phyloP scores from a whole-genome alignment of 495 filamentous ascomycete genomes.

The Saxophila tyrrhenica region DNA sequence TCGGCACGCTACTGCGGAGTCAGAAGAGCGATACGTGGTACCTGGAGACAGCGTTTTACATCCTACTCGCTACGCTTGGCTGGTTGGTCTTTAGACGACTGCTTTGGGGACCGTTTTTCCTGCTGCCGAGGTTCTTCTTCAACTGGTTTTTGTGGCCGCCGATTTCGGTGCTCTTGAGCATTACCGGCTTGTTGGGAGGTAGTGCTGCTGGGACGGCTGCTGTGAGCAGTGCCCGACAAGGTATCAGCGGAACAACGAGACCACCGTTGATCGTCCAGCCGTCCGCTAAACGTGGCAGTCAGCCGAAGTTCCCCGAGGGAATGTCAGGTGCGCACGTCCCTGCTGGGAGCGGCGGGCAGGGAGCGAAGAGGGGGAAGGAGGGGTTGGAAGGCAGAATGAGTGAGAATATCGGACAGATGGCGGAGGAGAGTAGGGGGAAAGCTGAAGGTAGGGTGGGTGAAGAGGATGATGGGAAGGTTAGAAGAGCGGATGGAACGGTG shows the following conservation, averaged over 20 bases:
- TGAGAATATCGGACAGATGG: constrained; percentile 45
- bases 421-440: constrained; percentile 29
- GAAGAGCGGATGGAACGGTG: constrained; percentile 32
- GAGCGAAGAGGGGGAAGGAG: constrained; percentile 22
- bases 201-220: background rate
- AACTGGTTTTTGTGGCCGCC: constrained; percentile 57
- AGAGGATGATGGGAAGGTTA: constrained; percentile 26
- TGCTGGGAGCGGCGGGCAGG: constrained; percentile 32
- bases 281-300: constrained; percentile 28
- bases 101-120: constrained; percentile 64
- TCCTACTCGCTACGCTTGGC: constrained; percentile 60
- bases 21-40: constrained; percentile 98
- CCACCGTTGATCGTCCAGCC: constrained; percentile 30
- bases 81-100: constrained; percentile 81
- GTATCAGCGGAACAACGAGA: background rate
- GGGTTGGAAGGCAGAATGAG: constrained; percentile 34
- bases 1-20: constrained; percentile 66
- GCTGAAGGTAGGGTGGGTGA: constrained; percentile 31
- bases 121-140: constrained; percentile 13
- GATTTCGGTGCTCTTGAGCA: constrained; percentile 4
- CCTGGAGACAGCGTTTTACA: constrained; percentile 71
- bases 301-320: constrained; percentile 22
- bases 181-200: constrained; percentile 4
- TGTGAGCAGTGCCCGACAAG: background rate
- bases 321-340: constrained; percentile 6